These are phyloP conservation scores for Moesziomyces aphidis DNA, from an alignment of 1,284 basidiomycete species.

Conservation along the genomic window DNA sequence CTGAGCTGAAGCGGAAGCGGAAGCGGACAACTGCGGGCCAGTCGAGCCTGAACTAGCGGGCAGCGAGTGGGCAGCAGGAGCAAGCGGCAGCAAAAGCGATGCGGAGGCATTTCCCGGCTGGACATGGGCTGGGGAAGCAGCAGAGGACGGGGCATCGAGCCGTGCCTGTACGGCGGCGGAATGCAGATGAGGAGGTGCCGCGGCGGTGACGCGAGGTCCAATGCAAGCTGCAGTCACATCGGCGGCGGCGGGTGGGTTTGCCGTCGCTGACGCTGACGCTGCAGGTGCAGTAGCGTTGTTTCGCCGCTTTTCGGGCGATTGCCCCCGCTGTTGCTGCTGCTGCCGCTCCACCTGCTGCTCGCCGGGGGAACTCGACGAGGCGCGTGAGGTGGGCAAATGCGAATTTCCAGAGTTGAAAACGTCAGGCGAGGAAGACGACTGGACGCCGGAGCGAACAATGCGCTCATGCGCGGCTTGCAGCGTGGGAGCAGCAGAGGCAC, in stretches of 20 bases:
- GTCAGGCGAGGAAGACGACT: neutral
- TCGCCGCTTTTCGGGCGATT: too few relatives aligned
- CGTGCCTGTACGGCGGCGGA: neutral
- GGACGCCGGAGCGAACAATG: neutral
- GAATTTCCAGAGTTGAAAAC: slow-evolving; percentile 5
- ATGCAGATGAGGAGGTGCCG: neutral
- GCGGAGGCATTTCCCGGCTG: neutral
- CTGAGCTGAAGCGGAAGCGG: neutral
- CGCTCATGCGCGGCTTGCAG: neutral
- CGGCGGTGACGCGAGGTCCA: neutral
- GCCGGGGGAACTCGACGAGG: neutral
- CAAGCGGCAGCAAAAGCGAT: slow-evolving; percentile 1
- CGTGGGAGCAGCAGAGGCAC: slow-evolving; percentile 6
- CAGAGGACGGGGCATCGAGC: neutral
- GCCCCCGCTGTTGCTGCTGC: too few relatives aligned
- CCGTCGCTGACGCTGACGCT: slow-evolving; percentile 18
- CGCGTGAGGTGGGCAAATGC: slow-evolving; percentile 1
- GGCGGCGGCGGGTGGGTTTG: too few relatives aligned
- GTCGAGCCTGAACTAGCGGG: too few relatives aligned
- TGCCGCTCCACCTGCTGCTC: too few relatives aligned
- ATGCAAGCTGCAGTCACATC: neutral
- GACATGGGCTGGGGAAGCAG: too few relatives aligned
- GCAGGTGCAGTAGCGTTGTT: slow-evolving; percentile 5
- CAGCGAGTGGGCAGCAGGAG: neutral
- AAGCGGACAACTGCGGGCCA: neutral